Conservation (phyloP, 2,329 filamentous ascomycete genomes). For the Elsinoe necatrix region DNA sequence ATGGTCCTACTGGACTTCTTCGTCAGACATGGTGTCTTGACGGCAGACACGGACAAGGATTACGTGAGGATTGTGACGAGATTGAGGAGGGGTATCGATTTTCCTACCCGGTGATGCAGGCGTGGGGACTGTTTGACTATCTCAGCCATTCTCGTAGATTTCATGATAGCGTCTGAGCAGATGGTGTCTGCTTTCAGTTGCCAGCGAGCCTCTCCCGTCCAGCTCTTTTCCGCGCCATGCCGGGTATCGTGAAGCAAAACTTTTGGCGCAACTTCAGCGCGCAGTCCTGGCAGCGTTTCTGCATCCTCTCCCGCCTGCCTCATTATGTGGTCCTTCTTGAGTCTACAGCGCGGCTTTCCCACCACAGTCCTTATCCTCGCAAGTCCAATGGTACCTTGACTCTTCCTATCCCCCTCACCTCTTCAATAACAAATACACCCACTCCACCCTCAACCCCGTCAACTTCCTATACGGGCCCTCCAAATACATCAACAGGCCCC, state of each 20-base stretch:
- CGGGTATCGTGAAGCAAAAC: not conserved
- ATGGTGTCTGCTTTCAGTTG: not conserved
- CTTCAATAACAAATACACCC: constrained; percentile 89
- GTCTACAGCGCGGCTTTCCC: too few species aligned
- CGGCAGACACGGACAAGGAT: constrained; percentile 66
- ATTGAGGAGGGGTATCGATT: constrained; percentile 71
- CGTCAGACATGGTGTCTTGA: constrained; percentile 73
- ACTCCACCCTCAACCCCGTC: constrained; percentile 81
- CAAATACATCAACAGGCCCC: constrained; percentile 79
- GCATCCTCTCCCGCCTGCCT: too few species aligned
- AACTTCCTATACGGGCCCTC: constrained; percentile 95
- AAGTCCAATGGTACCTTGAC: not conserved
- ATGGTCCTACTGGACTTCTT: constrained; percentile 84
- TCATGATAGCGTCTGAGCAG: constrained; percentile 1
- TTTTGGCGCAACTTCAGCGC: not conserved
- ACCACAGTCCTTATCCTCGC: not conserved
- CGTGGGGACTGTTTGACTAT: not conserved
- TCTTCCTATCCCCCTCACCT: constrained; percentile 46
- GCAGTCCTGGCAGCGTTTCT: not conserved
- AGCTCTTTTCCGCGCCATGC: not conserved
- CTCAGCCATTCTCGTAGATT: not conserved
- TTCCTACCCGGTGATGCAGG: constrained; percentile 44
- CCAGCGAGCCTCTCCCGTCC: not conserved
- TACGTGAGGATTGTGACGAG: constrained; percentile 67
- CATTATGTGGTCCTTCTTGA: too few species aligned